These are phyloP conservation scores for Przewalskia tangutica DNA, from an alignment of 257 asterid species.

Conservation along the genomic window DNA sequence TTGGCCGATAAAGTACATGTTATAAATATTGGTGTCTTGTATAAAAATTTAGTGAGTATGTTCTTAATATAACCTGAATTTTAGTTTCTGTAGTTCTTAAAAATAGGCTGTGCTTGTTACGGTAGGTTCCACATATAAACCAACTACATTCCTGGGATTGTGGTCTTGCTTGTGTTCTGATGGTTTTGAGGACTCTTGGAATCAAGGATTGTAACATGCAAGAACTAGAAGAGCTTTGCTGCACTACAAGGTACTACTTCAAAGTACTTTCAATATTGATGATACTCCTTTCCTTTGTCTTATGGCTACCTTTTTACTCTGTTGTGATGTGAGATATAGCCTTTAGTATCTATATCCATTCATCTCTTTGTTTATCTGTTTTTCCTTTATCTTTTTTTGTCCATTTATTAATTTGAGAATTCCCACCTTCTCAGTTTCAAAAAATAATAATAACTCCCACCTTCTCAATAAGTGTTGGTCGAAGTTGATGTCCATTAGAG, in stretches of 20 bases:
- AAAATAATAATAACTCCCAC: background rate
- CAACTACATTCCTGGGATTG: constrained; percentile 87
- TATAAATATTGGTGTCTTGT: background rate
- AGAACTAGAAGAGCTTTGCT: constrained; percentile 55
- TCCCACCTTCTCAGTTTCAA: background rate
- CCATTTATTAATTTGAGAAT: background rate
- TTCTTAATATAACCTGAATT: background rate
- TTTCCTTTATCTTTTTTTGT: background rate
- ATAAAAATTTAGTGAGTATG: background rate
- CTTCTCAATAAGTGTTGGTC: background rate
- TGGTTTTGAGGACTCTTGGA: constrained; percentile 72
- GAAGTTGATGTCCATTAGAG: background rate
- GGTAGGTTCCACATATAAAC: constrained; percentile 75
- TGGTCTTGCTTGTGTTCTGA: constrained; percentile 90
- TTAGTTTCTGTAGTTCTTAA: background rate
- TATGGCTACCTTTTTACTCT: background rate
- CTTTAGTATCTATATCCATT: background rate
- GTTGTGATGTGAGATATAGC: background rate
- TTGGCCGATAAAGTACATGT: background rate
- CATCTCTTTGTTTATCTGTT: background rate
- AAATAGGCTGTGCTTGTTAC: background rate
- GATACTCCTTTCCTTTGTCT: background rate
- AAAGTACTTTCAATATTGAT: background rate
- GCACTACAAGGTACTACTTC: constrained; percentile 59
- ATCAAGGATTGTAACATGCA: constrained; percentile 33